Evolutionary conservation across 768 basidiomycete species (phyloP), one percentile per base, ranked within the genome.

Genomic region (Agaricus blazei): DNA sequence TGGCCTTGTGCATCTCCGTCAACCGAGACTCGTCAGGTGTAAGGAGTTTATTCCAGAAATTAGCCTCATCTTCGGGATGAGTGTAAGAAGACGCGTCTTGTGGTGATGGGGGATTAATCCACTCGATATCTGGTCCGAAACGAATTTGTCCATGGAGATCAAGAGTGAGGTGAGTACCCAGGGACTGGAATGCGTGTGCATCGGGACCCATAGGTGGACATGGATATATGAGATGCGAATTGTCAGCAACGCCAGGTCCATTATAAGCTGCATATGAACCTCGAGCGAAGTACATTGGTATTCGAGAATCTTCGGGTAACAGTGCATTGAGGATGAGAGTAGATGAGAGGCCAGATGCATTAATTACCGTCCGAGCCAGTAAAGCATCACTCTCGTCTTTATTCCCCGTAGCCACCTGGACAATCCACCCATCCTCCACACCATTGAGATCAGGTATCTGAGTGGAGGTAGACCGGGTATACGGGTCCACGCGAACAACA

Each of bases 41-140:
- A 44, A 96, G 71, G 64, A 85, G 75, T 40, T 72, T 71, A 24
- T 68, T 74, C 94, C 94, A 97, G 64, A 91, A 94, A 59, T 94
- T 88, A 1, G 75, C 70, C 34, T 81, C 79, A 19, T 77, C 75
- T 54, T 77, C 69, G 15, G 61, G 63, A 28, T 59, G 63, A 52
- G 58, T 48, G 4, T 9, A 36, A 12, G 42, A 68, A 37, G 75
- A 58, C 26, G 67, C 67, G 11, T 34, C 34, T 3, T 34, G 34
- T 4, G 34, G 11, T 19, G 67, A 63, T 26, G 80, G 78, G 2
- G 85, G 83, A 2, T 78, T 73, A 61, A 97, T 75, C 88, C 90
- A 92, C 66, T 97, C 88, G 14, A 97, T 77, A 64, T 98, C 93
- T 4, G 96, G 96, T 0, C 96, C 96, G 68, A 98, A 98, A 29